phyloP scores from a whole-genome alignment of 1,284 basidiomycete genomes.

The Termitomyces sp. region DNA sequence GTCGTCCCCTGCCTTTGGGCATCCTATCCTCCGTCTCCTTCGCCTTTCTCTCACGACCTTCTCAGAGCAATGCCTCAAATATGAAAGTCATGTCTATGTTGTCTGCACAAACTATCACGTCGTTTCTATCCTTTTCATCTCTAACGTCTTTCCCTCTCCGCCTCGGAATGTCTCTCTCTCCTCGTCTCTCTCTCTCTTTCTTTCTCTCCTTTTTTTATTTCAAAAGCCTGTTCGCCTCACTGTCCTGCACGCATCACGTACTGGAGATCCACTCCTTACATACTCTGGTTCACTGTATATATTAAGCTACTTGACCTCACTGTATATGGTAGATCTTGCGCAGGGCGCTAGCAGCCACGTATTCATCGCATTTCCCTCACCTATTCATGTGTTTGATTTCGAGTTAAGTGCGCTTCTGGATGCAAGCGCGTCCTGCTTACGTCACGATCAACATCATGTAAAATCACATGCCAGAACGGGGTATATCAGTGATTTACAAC shows the following conservation, averaged over 20 bases:
- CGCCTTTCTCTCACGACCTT: background rate
- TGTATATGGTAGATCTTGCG: constrained; percentile 29
- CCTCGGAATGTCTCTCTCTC: constrained; percentile 16
- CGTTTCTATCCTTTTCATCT: constrained; percentile 13
- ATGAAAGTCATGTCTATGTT: constrained; percentile 14
- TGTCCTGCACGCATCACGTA: constrained; percentile 10
- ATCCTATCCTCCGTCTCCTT: background rate
- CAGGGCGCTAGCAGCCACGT: constrained; percentile 22
- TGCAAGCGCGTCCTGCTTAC: constrained; percentile 5
- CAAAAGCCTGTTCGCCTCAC: constrained; percentile 11
- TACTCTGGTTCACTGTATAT: constrained; percentile 25
- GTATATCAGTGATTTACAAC: constrained; percentile 17
- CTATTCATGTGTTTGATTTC: background rate
- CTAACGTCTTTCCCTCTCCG: constrained; percentile 20
- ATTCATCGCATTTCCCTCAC: constrained; percentile 16
- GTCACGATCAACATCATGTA: constrained; percentile 11
- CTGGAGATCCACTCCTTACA: constrained; percentile 11
- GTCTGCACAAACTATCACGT: constrained; percentile 19
- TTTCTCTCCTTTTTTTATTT: constrained; percentile 11
- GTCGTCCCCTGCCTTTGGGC: constrained; percentile 14
- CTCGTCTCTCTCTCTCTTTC: constrained; percentile 12
- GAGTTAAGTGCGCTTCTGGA: background rate
- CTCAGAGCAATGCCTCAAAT: constrained; percentile 10
- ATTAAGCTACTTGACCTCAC: constrained; percentile 10
- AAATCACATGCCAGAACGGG: constrained; percentile 28